These are phyloP conservation scores for Yamadazyma sp. DNA, from an alignment of 1,139 yeast species.

Conservation along the genomic window DNA sequence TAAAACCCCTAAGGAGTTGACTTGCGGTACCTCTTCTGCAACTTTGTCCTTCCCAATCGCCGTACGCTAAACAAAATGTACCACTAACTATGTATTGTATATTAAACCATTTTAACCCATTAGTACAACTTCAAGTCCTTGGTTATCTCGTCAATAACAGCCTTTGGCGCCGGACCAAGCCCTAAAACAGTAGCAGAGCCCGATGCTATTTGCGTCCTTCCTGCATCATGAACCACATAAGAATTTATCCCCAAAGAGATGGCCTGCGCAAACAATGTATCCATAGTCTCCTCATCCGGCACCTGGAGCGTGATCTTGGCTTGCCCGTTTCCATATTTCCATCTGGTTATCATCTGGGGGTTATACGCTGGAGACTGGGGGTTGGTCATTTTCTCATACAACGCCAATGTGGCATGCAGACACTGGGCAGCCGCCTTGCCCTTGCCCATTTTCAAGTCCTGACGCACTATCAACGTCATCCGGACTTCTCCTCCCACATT, in stretches of 20 bases:
- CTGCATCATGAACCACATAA: slow-evolving; percentile 89
- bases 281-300: slow-evolving; percentile 72
- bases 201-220: slow-evolving; percentile 92
- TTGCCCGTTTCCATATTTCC: slow-evolving; percentile 81
- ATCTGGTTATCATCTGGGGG: slow-evolving; percentile 61
- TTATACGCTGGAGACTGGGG: slow-evolving; percentile 57
- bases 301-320: slow-evolving; percentile 93
- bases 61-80: too few species aligned
- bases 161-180: slow-evolving; percentile 94
- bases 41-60: too few species aligned
- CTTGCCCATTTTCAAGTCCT: slow-evolving; percentile 87
- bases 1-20: too few species aligned
- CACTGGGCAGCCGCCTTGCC: slow-evolving; percentile 98
- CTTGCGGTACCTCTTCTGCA: too few species aligned
- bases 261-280: slow-evolving; percentile 76
- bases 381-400: slow-evolving; percentile 69
- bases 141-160: slow-evolving; percentile 76
- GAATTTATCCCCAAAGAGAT: slow-evolving; percentile 77
- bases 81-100: too few species aligned
- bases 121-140: slow-evolving; percentile 68
- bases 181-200: slow-evolving; percentile 96
- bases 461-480: slow-evolving; percentile 86
- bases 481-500: slow-evolving; percentile 75
- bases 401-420: slow-evolving; percentile 93
- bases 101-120: too few species aligned